Conservation (phyloP, 208 protist species). For the Naegleria fowleri region DNA sequence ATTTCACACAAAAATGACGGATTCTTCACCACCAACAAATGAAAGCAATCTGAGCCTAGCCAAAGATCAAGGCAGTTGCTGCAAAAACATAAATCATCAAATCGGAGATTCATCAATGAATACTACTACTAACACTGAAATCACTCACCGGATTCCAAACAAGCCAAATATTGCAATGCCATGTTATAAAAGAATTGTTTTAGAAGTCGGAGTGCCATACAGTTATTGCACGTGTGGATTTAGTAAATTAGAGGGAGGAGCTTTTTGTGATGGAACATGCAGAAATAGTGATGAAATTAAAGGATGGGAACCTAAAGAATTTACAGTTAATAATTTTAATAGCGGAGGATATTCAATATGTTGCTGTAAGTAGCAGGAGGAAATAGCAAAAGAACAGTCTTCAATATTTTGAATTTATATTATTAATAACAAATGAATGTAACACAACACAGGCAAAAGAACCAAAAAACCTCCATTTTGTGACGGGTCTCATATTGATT, state of each 20-base stretch:
- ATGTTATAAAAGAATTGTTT: background rate
- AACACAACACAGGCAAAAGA: background rate
- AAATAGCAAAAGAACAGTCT: no score
- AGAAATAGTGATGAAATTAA: background rate
- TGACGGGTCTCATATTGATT: background rate
- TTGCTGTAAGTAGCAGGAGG: background rate
- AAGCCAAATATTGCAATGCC: background rate
- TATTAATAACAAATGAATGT: no score
- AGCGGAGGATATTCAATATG: background rate
- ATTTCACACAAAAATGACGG: no score
- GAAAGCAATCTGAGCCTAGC: no score
- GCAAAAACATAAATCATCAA: no score
- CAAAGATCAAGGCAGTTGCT: no score
- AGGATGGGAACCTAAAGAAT: conserved; percentile 4
- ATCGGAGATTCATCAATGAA: no score
- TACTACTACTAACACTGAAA: no score
- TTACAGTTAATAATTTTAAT: background rate
- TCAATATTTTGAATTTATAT: background rate
- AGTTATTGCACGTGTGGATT: background rate
- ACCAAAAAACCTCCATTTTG: background rate
- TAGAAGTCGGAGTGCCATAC: background rate
- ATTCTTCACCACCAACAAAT: no score
- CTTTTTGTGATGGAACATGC: background rate
- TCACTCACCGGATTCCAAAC: background rate
- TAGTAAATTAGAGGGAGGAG: background rate